Base-by-base conservation (phyloP, 2,329 filamentous ascomycete genomes). In the Fusarium praegraminearum region DNA sequence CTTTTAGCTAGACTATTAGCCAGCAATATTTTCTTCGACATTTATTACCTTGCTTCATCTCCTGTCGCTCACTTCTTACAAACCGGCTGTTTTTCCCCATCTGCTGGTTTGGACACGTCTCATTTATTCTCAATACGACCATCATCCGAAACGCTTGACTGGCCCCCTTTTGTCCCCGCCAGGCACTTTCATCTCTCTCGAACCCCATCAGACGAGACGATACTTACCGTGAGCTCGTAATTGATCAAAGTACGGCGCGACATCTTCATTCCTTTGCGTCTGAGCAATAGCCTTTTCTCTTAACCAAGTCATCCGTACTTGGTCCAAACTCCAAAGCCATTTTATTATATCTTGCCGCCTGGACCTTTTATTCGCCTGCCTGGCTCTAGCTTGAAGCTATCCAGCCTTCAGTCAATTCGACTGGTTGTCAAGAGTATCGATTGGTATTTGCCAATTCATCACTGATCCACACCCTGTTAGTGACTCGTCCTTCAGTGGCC, bases 151-250 rank as follows among this genome's bases (percentile, higher is more conserved):
- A 57, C 52, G 20, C 35, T 52, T 41, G 26, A 52, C 50, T 54
- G 43, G 35, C 64, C 63, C 67, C 62, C 57, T 71, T 71, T 62
- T 51, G 40, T 56, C 67, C 45, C 59, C 52, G 49, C 59, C 64
- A 65, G 36, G 12, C 67, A 53, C 63, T 55, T 51, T 62, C 36
- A 52, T 70, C 63, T 57, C 35, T 55, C 35, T 55, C 38, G 44
- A 43, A 43, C 61, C 52, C 58, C 67, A 57, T 70, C 67, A 24
- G 60, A 65, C 69, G 51, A 68, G 60, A 65, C 69, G 51, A 68
- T 36, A 54, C 18, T 26, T 30, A 20, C 51, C 46, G 55, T 36
- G 38, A 45, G 44, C 35, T 60, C 45, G n/a, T 36, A 57, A 59
- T 70, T 67, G 52, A 63, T 50, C 45, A 47, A 28, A 56, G 50